Conservation (phyloP, 108 stramenopile genomes). For the Cyclostephanos tholiformis region DNA sequence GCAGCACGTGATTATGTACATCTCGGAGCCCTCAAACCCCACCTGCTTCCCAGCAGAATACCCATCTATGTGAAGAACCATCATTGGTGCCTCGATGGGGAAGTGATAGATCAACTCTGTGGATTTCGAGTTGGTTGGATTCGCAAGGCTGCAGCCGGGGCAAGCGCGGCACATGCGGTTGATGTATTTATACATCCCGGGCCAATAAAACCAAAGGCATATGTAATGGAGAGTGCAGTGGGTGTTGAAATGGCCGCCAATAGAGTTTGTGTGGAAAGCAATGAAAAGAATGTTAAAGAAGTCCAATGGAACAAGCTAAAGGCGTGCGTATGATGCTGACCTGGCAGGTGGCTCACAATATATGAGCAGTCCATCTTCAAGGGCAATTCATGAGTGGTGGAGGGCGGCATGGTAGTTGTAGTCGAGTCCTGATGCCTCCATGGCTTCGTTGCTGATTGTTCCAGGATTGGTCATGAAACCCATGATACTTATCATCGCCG, state of each 20-base stretch:
- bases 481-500: neutral
- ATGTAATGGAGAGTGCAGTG: neutral
- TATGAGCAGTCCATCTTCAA: constrained; percentile 13
- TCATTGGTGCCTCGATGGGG: constrained; percentile 2
- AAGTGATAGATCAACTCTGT: neutral
- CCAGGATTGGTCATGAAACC: constrained; percentile 5
- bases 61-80: neutral
- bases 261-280: neutral
- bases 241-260: neutral
- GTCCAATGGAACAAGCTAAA: neutral
- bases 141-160: neutral
- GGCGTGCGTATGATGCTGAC: neutral
- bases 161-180: neutral
- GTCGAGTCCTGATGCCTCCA: neutral
- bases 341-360: neutral
- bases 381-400: neutral
- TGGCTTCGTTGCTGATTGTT: neutral
- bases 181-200: neutral
- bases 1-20: neutral
- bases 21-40: neutral
- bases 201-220: constrained; percentile 3
- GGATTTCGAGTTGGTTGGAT: neutral
- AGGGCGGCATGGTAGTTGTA: neutral
- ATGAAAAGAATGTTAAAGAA: neutral
- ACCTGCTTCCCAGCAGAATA: neutral